Evolutionary conservation across 352 stramenopile genomes (phyloP), one percentile per base, ranked within the genome.

Genomic region (Peronospora destructor): DNA sequence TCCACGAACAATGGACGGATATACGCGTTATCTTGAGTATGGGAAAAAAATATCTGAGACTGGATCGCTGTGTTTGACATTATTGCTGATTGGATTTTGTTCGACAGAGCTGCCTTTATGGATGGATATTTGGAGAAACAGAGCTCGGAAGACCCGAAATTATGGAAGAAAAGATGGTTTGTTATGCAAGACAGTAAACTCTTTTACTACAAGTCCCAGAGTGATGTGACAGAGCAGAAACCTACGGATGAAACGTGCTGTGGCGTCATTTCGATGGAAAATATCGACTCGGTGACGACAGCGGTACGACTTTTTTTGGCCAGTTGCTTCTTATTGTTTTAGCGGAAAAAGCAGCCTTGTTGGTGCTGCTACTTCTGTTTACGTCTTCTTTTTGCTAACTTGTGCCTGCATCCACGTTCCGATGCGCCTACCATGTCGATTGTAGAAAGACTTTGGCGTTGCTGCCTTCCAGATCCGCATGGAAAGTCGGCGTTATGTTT

Each of bases 161-260:
- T 68, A 25, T 93, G 80, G 79, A 93, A 93, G 32, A 66, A 61
- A 16, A 71, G 83, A 19, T 93, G 83, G 83, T 90, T 93, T 44
- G 83, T 93, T 51, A 90, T 93, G 77, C 77, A 87, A 21, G 80
- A 89, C 7, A 87, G 68, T 55, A 74, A 86, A 58, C 49, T 93
- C 3, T 90, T 90, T 48, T 91, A 89, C 53, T 93, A 90, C 56
- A 87, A 87, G 54, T 49, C 50, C 12, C 63, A 80, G 21, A 17
- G 45, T 14, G 76, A 90, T 49, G 71, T 84, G 33, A 56, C 61
- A 26, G 72, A 86, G 40, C 75, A 79, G 32, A 72, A 79, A 39
- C 61, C 71, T 9, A 67, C 66, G 6, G 78, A 89, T 49, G 42
- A 67, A 17, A 75, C 64, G 9, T 85, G 77, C 55, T 83, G 78